A percentile compares a stretch with the other conserved stretches of the same genome.
Evolutionary conservation across 2,329 filamentous ascomycete genomes (phyloP).

Genomic region (Corinectria fuckeliana): DNA sequence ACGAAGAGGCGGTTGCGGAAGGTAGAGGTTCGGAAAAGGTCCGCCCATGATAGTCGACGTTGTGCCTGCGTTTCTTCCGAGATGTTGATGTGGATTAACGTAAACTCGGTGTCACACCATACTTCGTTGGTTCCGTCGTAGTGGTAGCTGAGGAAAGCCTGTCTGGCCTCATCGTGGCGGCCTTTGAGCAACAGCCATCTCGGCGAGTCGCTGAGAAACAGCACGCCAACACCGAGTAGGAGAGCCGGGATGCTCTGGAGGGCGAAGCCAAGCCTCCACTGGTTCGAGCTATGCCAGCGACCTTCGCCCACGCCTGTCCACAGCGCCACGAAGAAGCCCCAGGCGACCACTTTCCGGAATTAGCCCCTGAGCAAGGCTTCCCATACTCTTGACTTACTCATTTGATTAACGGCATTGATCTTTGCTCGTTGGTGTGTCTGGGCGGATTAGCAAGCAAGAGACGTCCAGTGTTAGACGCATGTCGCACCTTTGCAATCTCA

Average conservation of each 20-base stretch:
- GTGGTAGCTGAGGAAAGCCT: slow-evolving; percentile 45
- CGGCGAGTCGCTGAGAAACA: slow-evolving; percentile 46
- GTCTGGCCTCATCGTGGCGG: slow-evolving; percentile 44
- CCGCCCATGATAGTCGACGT: slow-evolving; percentile 40
- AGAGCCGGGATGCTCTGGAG: slow-evolving; percentile 45
- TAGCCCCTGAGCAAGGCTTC: neutral
- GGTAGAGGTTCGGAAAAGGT: slow-evolving; percentile 42
- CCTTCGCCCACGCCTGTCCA: slow-evolving; percentile 50
- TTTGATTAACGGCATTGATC: slow-evolving; percentile 50
- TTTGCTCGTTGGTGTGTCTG: slow-evolving; percentile 47
- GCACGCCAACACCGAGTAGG: slow-evolving; percentile 42
- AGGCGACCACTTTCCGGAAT: slow-evolving; percentile 45
- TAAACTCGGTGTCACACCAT: slow-evolving; percentile 45
- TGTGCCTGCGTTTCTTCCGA: slow-evolving; percentile 41
- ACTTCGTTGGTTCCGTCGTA: slow-evolving; percentile 44
- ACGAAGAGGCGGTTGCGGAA: slow-evolving; percentile 49
- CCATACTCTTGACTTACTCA: slow-evolving; percentile 41
- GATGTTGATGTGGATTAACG: slow-evolving; percentile 45
- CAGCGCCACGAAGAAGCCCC: slow-evolving; percentile 49
- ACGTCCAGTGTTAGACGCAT: neutral
- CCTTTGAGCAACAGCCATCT: slow-evolving; percentile 47
- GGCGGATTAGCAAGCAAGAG: neutral
- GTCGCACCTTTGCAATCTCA: slow-evolving; percentile 48
- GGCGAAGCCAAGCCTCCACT: slow-evolving; percentile 49
- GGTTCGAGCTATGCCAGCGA: slow-evolving; percentile 46